Evolutionary conservation across 306 rosid species (phyloP).

Genomic region (Mimosa bimucronata): DNA sequence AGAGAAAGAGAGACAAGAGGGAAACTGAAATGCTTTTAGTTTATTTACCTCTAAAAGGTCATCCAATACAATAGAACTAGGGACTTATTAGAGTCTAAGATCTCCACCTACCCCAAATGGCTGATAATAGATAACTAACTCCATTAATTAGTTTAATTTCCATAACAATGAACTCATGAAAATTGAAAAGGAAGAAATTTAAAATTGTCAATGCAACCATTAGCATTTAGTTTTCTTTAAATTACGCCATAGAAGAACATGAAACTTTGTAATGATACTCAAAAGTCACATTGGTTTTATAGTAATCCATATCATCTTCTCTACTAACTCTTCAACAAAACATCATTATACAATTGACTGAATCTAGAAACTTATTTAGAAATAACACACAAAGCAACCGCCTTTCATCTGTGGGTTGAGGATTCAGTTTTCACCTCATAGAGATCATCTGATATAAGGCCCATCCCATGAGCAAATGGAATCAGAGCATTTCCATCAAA

Average conservation of each 20-base stretch:
- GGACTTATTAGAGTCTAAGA: too few species aligned
- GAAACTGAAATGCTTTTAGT: too few species aligned
- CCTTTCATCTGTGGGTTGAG: neutral
- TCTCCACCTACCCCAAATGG: too few species aligned
- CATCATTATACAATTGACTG: neutral
- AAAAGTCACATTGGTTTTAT: neutral
- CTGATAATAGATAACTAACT: too few species aligned
- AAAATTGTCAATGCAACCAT: neutral
- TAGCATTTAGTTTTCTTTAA: neutral
- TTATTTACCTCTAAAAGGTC: too few species aligned
- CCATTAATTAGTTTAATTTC: too few species aligned
- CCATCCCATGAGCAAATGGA: constrained; percentile 97
- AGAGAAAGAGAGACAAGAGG: too few species aligned
- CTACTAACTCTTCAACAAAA: neutral
- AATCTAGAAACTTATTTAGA: neutral
- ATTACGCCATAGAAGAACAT: neutral
- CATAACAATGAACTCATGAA: constrained; percentile 3
- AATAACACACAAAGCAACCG: neutral
- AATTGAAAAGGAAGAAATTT: neutral
- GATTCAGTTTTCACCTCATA: constrained; percentile 60
- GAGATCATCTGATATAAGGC: constrained; percentile 82
- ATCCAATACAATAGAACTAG: too few species aligned
- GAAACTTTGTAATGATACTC: neutral
- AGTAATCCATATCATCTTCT: neutral
- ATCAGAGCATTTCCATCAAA: constrained; percentile 94